Evolutionary conservation across 371 early-diverging fungal genomes (phyloP), one percentile per base, ranked within the genome.

Genomic region (Haplosporangium sp.): DNA sequence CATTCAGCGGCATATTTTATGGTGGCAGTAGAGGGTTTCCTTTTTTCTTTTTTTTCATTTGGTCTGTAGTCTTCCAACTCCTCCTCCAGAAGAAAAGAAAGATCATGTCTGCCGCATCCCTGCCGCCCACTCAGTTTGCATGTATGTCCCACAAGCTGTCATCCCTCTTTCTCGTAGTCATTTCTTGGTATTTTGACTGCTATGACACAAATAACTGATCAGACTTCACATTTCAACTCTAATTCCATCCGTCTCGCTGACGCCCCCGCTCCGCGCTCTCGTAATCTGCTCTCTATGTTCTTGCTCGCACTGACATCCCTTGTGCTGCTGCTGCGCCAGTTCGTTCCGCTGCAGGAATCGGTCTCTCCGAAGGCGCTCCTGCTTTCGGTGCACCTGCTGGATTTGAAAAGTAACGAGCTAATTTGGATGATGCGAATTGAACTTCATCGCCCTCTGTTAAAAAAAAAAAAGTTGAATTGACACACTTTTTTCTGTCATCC

Each of bases 281-380:
- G 43, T 38, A 45, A 53, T 45, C 45, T 41, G 13, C 7, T 21
- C 56, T 37, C n/a, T 48, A 11, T 43, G 11, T 53, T 38, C 18
- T 55, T 6, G 12, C 48, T 20, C 36, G 11, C 48, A 16, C 14
- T 13, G 6, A 20, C 29, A 29, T 16, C 38, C 16, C 13, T 42
- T 23, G 20, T 20, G 11, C 45, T 20, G 6, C 29, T 18, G 16
- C 21, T 9, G 6, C 29, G 38, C 46, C 59, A 79, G 80, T 68
- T 46, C 80, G 80, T 53, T 72, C 73, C 51, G 72, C 65, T 60
- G 69, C 80, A 56, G 80, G 73, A 59, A 46, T 79, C 66, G 80
- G 80, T 64, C 80, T 79, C 66, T 79, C 80, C 45, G 80, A 79
- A 59, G 80, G 80, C 38, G 80, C 80, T 23, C 80, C 80, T 65